Conservation (phyloP, 106 monocot genomes). For the Acanthochlamys bracteata region DNA sequence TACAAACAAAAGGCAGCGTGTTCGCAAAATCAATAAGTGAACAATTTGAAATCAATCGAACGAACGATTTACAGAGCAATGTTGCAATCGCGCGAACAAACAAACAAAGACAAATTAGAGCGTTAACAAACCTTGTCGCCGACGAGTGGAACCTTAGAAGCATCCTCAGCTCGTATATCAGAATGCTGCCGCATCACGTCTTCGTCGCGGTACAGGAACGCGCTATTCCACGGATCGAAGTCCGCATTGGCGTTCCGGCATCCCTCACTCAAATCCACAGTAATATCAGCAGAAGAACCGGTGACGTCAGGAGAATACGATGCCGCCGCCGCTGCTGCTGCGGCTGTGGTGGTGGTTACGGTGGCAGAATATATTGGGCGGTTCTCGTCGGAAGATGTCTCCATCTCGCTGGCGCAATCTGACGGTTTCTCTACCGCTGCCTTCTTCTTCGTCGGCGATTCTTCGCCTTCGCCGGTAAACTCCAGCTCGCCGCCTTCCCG, state of each 20-base stretch:
- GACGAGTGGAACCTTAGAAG: conserved; percentile 40
- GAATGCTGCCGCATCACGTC: conserved; percentile 33
- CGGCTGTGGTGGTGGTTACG: neutral
- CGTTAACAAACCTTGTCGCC: conserved; percentile 37
- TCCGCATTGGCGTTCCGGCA: neutral
- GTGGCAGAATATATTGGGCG: neutral
- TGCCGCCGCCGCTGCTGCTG: no score
- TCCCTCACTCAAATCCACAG: neutral
- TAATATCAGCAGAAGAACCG: no score
- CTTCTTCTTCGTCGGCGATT: neutral
- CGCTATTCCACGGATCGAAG: neutral
- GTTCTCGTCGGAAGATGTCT: neutral
- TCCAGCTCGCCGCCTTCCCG: neutral
- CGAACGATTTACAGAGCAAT: neutral
- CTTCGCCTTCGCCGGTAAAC: neutral
- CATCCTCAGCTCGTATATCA: conserved; percentile 34
- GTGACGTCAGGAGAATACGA: no score
- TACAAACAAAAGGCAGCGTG: no score
- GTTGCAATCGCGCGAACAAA: neutral
- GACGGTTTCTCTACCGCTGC: neutral
- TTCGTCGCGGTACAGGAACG: conserved; percentile 28
- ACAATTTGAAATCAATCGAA: neutral
- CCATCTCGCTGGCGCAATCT: neutral
- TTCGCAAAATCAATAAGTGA: no score
- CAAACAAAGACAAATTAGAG: neutral